Base-by-base conservation (phyloP, 1,284 basidiomycete species). In the Volvariella volvacea region DNA sequence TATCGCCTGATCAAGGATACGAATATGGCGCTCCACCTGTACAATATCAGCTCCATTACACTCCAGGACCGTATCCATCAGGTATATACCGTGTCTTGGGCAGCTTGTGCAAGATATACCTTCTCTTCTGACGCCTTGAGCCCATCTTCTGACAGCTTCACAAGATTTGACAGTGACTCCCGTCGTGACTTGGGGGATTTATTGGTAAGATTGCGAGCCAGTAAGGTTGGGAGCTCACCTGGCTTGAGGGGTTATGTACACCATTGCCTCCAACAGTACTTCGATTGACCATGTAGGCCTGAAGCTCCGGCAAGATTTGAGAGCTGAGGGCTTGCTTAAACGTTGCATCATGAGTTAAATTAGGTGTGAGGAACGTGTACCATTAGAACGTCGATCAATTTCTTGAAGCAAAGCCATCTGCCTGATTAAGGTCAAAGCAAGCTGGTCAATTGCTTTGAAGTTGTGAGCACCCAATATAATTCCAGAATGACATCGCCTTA, bases 371-470 rank as follows among this genome's bases (percentile, higher is more conserved):
- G n/a, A 37, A 38, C n/a, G 45, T 76, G 51, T 52, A 88, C 88
- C 66, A 42, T 76, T 62, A 43, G 78, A 73, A 57, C 90, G 87
- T 48, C 80, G 71, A 53, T 95, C 92, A 22, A 93, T 66, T 61
- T 95, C 91, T n/a, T 76, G 69, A 56, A 93, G 74, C 28, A 95
- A 68, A 17, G 80, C 71, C 61, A 85, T 87, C 47, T 88, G 84
- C 31, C 92, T 73, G 56, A 90, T 85, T 43, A 95, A 61, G 43
- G 88, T 88, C 47, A 94, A 66, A 2, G 92, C 92, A 3, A 95
- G 64, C 61, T 93, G 90, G 55, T 94, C 92, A 44, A 92, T 76
- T 43, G 86, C 87, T 89, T 51, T 8, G n/a, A 14, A 7, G 8
- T n/a, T 16, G 22, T 46, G 25, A 28, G 12, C 40, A 39, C 38